These are phyloP conservation scores for Acacia crassicarpa DNA, from an alignment of 306 rosid genomes.

Conservation along the genomic window DNA sequence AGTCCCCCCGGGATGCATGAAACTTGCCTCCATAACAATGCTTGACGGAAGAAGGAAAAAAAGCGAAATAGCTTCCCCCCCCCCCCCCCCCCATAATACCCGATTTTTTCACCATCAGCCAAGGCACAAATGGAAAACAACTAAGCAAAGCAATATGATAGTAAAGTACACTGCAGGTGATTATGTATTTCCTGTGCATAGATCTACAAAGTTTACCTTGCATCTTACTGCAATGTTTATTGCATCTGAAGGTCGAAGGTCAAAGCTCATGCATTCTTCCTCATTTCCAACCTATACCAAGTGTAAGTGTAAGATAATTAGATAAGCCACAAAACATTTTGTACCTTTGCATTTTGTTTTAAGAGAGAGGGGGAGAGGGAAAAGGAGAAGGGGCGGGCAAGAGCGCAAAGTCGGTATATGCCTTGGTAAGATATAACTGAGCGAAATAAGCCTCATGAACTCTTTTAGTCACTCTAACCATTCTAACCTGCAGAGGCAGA, in stretches of 20 bases:
- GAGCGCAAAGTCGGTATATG: slow-evolving; percentile 27
- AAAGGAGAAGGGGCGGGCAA: background rate
- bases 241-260: slow-evolving; percentile 98
- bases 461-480: slow-evolving; percentile 88
- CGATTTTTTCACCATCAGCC: slow-evolving; percentile 5
- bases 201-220: slow-evolving; percentile 60
- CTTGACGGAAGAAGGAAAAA: background rate
- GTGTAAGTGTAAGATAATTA: background rate
- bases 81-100: background rate
- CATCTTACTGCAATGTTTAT: slow-evolving; percentile 96
- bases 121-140: background rate
- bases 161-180: slow-evolving; percentile 11
- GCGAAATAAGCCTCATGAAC: slow-evolving; percentile 99
- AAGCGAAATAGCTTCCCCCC: background rate
- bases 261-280: slow-evolving; percentile 73
- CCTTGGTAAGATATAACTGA: slow-evolving; percentile 90
- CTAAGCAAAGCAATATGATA: slow-evolving; percentile 13
- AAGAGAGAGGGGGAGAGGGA: too few relatives aligned
- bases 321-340: background rate
- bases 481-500: slow-evolving; percentile 62
- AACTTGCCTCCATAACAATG: slow-evolving; percentile 7
- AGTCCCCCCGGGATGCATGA: slow-evolving; percentile 10
- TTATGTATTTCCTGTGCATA: background rate
- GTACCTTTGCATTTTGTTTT: background rate
- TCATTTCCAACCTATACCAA: slow-evolving; percentile 70